Base-by-base conservation (phyloP, 202 grass and related monocot species). In the Musa balbisiana region DNA sequence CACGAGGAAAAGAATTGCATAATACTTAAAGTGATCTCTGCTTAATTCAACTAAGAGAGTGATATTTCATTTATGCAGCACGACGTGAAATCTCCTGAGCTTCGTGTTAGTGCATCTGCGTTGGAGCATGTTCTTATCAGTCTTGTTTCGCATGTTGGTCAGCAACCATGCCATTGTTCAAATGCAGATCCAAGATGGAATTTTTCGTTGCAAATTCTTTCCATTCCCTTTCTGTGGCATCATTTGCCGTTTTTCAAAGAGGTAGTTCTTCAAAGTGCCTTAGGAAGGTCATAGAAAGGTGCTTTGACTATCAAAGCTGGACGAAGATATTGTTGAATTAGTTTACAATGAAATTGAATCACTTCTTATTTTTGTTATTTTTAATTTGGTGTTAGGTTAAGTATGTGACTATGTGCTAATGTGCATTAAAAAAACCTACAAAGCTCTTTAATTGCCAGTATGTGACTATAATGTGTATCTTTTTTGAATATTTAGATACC, bases 201-300 rank as follows among this genome's bases (percentile, higher is more conserved):
- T 82, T 99, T 99, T 80, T 92, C 82, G 43, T 90, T 80, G 20
- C 95, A 99, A 78, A 80, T 99, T 82, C 79, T 99, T 78, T 94
- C 95, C 21, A 89, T 90, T 80, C 91, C 91, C 76, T 99, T 94
- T 79, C 77, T 99, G 52, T 94, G 95, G 95, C 89, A 88, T 85
- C 91, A 85, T 76, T 78, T 99, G 33, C 80, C 89, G 10, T 84
- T 89, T 49, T 88, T 99, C 67, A 99, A 99, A 85, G 92, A 94
- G 91, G 95, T 94, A 80, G 14, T 76, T 51, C 23, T 64, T 73
- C 21, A 54, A 25, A 22, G 2, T 51, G 1, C 15, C 2, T 64
- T 23, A 33, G 25, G 19, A 75, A 72, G 23, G 13, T 51, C 17
- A 16, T 59, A 16, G 53, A 27, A 74, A 53, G 24, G 25, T 43